Evolutionary conservation across 768 basidiomycete species (phyloP), one percentile per base, ranked within the genome.

Genomic region (Leccinum subtestaceum): DNA sequence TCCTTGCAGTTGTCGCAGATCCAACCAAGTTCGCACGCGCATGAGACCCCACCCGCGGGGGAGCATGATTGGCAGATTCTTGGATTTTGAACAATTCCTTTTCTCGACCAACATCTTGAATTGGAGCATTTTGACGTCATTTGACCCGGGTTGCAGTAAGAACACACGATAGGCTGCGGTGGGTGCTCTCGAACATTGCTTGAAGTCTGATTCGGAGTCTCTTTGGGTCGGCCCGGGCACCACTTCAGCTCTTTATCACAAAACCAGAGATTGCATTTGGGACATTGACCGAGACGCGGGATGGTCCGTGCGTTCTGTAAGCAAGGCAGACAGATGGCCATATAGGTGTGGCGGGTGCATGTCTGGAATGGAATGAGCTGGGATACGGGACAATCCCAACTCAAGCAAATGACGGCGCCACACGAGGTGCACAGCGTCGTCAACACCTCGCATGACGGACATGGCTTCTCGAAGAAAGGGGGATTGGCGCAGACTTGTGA

Each of bases 231-330:
- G 43, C 69, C 68, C 1, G 52, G 50, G 51, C 68, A 70, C 68
- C 68, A 70, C 2, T 45, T 58, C 57, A 69, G 21, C 4, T 70
- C 69, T 0, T 9, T 1, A 10, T 21, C 6, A 48, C 66, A 65
- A 49, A 60, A 63, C 68, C 68, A 70, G 50, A 60, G 56, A 23
- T 59, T 10, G 51, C 65, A 70, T 10, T 52, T 12, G 17, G 68
- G 68, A 40, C 68, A 67, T 56, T 67, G 50, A 23, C 61, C 66
- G 0, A 69, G 60, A 23, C 31, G 13, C 10, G 62, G 65, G 1
- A 57, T 25, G 3, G 9, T 13, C 15, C 23, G 27, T 7, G 40
- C 49, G 17, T 4, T 52, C 15, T 62, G 51, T 19, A 65, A 11
- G 27, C 68, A 67, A 1, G 54, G 17, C 7, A 55, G 50, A 46